Percentiles rank a stretch among this genome's conserved stretches.
Conservation (phyloP, 208 protist species). For the Acanthamoeba rhysodes region DNA sequence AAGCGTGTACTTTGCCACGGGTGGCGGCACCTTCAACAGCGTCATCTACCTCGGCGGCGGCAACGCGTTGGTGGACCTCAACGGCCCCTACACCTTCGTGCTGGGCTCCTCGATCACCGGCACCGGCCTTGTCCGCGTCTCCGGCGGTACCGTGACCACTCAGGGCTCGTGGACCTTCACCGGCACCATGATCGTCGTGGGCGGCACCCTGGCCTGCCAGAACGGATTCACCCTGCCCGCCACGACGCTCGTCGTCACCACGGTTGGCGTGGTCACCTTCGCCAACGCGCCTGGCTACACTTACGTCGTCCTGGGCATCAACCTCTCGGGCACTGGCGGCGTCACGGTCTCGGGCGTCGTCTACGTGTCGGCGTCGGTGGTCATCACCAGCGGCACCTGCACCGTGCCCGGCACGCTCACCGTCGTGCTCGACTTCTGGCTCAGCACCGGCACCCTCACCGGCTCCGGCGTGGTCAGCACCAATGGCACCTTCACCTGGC, state of each 20-base stretch:
- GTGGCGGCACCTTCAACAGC: conserved; percentile 36
- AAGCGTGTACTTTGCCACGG: conserved; percentile 44
- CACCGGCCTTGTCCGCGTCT: conserved; percentile 42
- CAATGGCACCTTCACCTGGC: conserved; percentile 74
- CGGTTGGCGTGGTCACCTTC: conserved; percentile 9
- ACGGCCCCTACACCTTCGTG: conserved; percentile 54
- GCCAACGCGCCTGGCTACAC: not conserved
- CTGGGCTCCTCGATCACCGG: conserved; percentile 5
- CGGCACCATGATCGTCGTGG: conserved; percentile 33
- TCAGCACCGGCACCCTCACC: conserved; percentile 66
- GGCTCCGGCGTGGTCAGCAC: conserved; percentile 53
- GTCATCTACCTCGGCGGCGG: conserved; percentile 11
- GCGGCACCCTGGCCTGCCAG: conserved; percentile 26
- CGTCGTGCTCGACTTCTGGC: conserved; percentile 52
- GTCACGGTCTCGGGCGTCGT: conserved; percentile 54
- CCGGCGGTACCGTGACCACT: conserved; percentile 38
- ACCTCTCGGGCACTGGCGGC: conserved; percentile 15
- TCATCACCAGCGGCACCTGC: conserved; percentile 63
- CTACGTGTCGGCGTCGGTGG: conserved; percentile 4
- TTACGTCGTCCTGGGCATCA: conserved; percentile 23
- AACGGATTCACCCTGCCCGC: not conserved
- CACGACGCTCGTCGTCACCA: conserved; percentile 34
- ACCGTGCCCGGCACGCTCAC: conserved; percentile 7
- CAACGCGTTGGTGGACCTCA: conserved; percentile 50
- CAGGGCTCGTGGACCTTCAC: conserved; percentile 23